phyloP scores from a whole-genome alignment of 2,329 filamentous ascomycete species.

The Colletotrichum sp. region DNA sequence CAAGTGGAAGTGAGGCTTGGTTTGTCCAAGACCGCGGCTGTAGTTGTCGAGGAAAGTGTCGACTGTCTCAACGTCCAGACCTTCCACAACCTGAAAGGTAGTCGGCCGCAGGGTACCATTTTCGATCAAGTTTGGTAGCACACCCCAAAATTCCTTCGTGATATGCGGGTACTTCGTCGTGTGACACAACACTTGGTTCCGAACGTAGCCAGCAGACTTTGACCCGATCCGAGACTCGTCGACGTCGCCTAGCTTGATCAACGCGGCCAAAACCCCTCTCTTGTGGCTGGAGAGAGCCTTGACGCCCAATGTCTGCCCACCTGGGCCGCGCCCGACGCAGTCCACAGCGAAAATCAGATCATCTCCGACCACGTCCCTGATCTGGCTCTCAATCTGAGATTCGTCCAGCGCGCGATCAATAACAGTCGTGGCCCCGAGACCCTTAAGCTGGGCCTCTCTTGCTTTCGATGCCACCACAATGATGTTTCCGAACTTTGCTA shows the following conservation, averaged over 20 bases:
- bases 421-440: neutral
- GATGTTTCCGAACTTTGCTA: neutral
- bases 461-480: neutral
- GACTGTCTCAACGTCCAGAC: neutral
- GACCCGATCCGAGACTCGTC: neutral
- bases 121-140: neutral
- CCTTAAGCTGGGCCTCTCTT: neutral
- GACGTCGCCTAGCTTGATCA: neutral
- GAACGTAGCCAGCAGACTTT: neutral
- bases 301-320: neutral
- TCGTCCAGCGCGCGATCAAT: neutral
- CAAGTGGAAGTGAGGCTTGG: neutral
- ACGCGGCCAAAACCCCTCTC: neutral
- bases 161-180: neutral
- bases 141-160: neutral
- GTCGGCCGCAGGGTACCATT: neutral
- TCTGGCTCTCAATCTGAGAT: neutral
- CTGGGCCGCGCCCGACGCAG: neutral
- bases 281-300: neutral
- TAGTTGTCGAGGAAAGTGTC: neutral
- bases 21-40: neutral
- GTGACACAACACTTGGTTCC: neutral
- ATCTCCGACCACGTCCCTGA: neutral
- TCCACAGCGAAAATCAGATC: neutral
- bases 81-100: neutral